Conservation (phyloP, 345 rosid species). For the Arabidopsis suecica region DNA sequence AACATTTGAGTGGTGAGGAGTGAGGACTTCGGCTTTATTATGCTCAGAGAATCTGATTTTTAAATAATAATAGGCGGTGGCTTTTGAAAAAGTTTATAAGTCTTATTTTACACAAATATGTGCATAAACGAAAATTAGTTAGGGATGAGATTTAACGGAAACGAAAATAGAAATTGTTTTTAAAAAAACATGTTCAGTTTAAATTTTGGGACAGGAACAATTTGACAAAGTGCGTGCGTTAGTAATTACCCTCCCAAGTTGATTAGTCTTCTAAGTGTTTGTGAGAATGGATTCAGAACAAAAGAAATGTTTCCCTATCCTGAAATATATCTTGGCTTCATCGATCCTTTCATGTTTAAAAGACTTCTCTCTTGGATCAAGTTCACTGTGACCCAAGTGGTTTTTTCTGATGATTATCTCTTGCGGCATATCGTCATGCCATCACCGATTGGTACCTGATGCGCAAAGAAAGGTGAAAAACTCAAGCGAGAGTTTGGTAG, state of each 20-base stretch:
- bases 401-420: slow-evolving; percentile 45
- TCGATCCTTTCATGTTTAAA: neutral
- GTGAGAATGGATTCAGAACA: slow-evolving; percentile 4
- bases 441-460: slow-evolving; percentile 89
- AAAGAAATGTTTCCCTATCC: neutral
- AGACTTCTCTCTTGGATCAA: slow-evolving; percentile 6
- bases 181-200: too few species aligned
- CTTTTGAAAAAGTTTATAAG: too few species aligned
- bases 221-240: neutral
- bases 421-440: slow-evolving; percentile 89
- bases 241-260: neutral
- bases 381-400: neutral
- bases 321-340: slow-evolving; percentile 4
- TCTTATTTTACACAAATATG: too few species aligned
- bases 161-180: too few species aligned
- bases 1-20: too few species aligned
- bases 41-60: too few species aligned
- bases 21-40: too few species aligned
- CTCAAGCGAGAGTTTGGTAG: neutral
- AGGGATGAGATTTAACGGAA: too few species aligned
- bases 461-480: slow-evolving; percentile 9
- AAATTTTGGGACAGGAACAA: neutral
- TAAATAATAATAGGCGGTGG: too few species aligned
- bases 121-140: too few species aligned
- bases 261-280: neutral